A percentile compares a stretch with the other conserved stretches of the same genome.
Conservation (phyloP, 805 yeast genomes). For the Blastobotrys terrestris region DNA sequence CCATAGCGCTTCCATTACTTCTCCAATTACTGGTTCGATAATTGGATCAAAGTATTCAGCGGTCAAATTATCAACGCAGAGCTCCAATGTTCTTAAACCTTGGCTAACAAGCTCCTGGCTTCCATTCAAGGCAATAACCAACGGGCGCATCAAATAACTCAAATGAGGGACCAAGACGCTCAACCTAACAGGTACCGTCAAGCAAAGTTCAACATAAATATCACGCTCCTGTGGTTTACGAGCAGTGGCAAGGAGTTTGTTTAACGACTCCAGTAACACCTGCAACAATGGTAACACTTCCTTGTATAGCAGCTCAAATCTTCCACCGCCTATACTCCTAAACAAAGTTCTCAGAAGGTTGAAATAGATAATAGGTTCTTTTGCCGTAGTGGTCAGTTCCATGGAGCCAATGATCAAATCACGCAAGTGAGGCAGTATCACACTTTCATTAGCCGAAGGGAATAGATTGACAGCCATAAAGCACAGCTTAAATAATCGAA, state of each 20-base stretch:
- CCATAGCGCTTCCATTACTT: conserved; percentile 91
- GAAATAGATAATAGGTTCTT: conserved; percentile 87
- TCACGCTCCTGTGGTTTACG: conserved; percentile 87
- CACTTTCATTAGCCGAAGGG: conserved; percentile 78
- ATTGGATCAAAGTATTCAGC: conserved; percentile 97
- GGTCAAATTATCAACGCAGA: conserved; percentile 92
- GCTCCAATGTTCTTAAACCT: conserved; percentile 88
- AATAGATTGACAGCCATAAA: conserved; percentile 94
- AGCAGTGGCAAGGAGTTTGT: conserved; percentile 75
- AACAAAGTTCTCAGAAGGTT: conserved; percentile 82
- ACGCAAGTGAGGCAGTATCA: conserved; percentile 81
- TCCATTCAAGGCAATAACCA: conserved; percentile 85
- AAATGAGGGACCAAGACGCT: conserved; percentile 92
- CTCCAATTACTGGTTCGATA: conserved; percentile 91
- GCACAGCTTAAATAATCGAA: conserved; percentile 82
- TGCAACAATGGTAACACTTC: conserved; percentile 90
- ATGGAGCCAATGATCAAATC: conserved; percentile 75
- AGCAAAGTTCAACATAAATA: conserved; percentile 87
- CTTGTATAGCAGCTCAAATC: conserved; percentile 87
- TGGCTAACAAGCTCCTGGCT: conserved; percentile 88
- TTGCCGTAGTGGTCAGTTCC: conserved; percentile 72
- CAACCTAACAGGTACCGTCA: conserved; percentile 91
- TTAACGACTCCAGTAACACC: conserved; percentile 75
- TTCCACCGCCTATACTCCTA: conserved; percentile 93
- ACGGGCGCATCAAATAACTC: conserved; percentile 80